Base-by-base conservation (phyloP, 805 yeast genomes). In the Suhomyces tanzawaensis region DNA sequence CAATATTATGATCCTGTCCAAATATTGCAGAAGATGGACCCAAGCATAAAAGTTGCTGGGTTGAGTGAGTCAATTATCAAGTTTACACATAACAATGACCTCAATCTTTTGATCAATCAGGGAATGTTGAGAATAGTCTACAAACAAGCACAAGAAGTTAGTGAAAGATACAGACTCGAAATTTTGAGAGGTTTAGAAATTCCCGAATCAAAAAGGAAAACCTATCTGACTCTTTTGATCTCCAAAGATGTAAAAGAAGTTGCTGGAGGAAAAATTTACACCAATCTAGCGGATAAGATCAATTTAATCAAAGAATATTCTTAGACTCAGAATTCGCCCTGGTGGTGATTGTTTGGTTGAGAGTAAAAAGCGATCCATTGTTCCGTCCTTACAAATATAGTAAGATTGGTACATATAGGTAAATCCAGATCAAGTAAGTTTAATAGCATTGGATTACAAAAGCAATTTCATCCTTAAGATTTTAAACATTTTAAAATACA, bases 1-100 rank as follows among this genome's bases (percentile, higher is more conserved):
- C 32, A 36, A 16, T 40, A 26, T 24, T 40, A 40, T 26, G 44
- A 40, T 25, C 44, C 44, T 11, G 39, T 40, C 12, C 28, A 26
- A 28, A 30, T 40, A 12, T 16, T 40, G 7, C 44, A 35, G 19
- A 32, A 36, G 11, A 36, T 33, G 39, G 36, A 37, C 12, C 27
- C 34, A 8, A 16, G 19, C 12, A 37, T 31, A 18, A 32, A 72
- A 74, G 79, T 91, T 33, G 77, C 72, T 3, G 95, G 85, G 0
- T 64, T 91, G 32, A 77, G 77, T 46, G 62, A 62, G 2, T 79
- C 85, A 0, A 62, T 91, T 24, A 62, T 75, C 9, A 72, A 76
- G 14, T 82, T 91, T 9, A 71, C 83, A 8, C 69, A 65, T 19
- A 85, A 82, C 44, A 80, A 84, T 42, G 82, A 79, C 14, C 58